Base-by-base conservation (phyloP, 1,284 basidiomycete species). In the Macrocystidia cucumis region DNA sequence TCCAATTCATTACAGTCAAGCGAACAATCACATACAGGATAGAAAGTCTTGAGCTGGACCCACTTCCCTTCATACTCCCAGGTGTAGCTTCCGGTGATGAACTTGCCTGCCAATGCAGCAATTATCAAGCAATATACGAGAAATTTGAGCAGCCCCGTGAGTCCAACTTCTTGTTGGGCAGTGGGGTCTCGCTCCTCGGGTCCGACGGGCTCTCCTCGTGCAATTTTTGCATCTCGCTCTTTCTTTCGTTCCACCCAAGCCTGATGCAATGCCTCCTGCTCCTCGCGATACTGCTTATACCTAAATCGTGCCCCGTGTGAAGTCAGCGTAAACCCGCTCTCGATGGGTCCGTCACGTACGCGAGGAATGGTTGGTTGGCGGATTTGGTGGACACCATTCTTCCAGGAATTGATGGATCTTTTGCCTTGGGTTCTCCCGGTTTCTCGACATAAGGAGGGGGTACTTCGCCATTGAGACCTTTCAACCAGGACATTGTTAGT, bases 281-380 rank as follows among this genome's bases (percentile, higher is more conserved):
- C 62, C 37, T 70, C 66, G 38, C 71, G 73, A 56, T 84, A 86
- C 54, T 78, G 67, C 51, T 72, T 72, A 56, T 88, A 76, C 9
- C 85, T 87, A 47, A 28, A 37, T 38, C 32, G 35, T 40, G 38
- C 32, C n/a, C n/a, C n/a, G n/a, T n/a, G 32, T 49, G 39, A 45
- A 34, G 29, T 27, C 33, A 40, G 22, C 39, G 27, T 21, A 23
- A 34, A 38, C 24, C 24, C 4, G 26, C 9, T 9, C 32, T 11
- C 34, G 26, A 20, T 16, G 26, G 28, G 26, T 32, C 9, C n/a
- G n/a, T 24, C 19, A 74, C 83, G 46, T 62, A 89, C 79, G 75
- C 75, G 33, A 90, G 69, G 57, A 87, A 91, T 13, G 87, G 88
- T 43, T 71, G 66, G 59, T 91, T 91, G 22, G 87, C 83, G 37